Evolutionary conservation across 176 grass and related monocot genomes (phyloP), one percentile per base, ranked within the genome.

Genomic region (Hyparrhenia diplandra): DNA sequence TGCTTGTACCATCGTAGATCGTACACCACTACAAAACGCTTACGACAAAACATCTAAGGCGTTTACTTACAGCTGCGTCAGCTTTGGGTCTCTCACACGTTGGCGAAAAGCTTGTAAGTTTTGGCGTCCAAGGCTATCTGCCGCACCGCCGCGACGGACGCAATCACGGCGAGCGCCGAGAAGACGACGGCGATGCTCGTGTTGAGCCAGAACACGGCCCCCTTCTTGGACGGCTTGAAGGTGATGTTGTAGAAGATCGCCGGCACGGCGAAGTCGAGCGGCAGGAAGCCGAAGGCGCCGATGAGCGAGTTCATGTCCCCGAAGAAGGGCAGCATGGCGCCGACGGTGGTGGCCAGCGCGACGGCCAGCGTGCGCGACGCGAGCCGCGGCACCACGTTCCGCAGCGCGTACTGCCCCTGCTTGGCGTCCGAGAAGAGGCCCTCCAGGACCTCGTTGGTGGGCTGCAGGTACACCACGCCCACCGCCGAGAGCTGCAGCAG

Each of bases 311-410:
- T 99, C 84, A 99, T 84, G 80, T 95, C 96, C 14, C 92, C 96
- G 69, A 99, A 99, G 88, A 99, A 99, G 8, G 92, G 96, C 20
- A 98, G 76, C 92, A 98, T 98, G 61, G 92, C 92, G 0, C 90
- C 92, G 47, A 99, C 69, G 70, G 73, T 86, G 39, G 96, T 99
- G 72, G 90, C 88, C 3, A 90, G 3, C 20, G 81, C 89, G 39
- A 95, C 81, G 60, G 90, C 84, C 17, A 47, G 1, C 2, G 96
- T 88, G 29, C 93, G 90, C 20, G 85, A 93, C 31, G 71, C 39
- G n/a, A 99, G 45, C 17, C 93, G 57, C 0, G 96, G 93, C 36
- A 79, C 55, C 11, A 93, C 87, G 51, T 99, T 99, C 27, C 96
- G 49, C 18, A 63, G 5, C 10, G 93, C 85, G 83, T 95, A 87